Base-by-base conservation (phyloP, 306 rosid genomes). In the Ochetophila trinervis region DNA sequence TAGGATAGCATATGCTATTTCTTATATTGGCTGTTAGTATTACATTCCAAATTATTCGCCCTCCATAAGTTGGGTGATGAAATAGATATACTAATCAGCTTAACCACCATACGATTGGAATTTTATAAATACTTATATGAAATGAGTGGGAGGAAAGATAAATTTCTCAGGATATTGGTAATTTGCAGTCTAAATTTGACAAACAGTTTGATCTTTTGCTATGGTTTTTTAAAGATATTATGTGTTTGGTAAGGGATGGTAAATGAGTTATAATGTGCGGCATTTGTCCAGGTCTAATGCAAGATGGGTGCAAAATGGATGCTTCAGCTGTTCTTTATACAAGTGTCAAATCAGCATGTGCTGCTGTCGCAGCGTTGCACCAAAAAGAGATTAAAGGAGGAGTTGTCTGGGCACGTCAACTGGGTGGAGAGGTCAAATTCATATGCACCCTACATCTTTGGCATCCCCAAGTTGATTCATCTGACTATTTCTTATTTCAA, bases 321-420 rank as follows among this genome's bases (percentile, higher is more conserved):
- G 96, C 96, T 73, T 88, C 95, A 8, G 84, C 99, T 63, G 91
- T 93, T 21, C 81, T 93, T 61, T 93, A 76, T 81, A 79, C 80
- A n/a, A 90, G 99, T 80, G 96, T 93, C 62, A 93, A 80, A 79
- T 88, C 94, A 64, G 99, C 97, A 42, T 73, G 88, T 74, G 83
- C 91, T 72, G 81, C 99, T 76, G 96, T 93, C 70, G 78, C 90
- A 63, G 50, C 2, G 57, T 68, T 87, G 62, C 99, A 90, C 79
- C 84, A 73, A 71, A 88, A 86, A 57, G 88, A 78, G 75, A 85
- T 90, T 21, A 78, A 82, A 73, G 95, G 87, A 4, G 87, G 85
- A 61, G 76, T 76, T 78, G 74, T 90, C 60, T 93, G 99, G 99
- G 99, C 95, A 14, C 96, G 95, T 8, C 99, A 90, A 77, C 77